Conservation (phyloP, 768 basidiomycete genomes). For the Boletus subparvulus region DNA sequence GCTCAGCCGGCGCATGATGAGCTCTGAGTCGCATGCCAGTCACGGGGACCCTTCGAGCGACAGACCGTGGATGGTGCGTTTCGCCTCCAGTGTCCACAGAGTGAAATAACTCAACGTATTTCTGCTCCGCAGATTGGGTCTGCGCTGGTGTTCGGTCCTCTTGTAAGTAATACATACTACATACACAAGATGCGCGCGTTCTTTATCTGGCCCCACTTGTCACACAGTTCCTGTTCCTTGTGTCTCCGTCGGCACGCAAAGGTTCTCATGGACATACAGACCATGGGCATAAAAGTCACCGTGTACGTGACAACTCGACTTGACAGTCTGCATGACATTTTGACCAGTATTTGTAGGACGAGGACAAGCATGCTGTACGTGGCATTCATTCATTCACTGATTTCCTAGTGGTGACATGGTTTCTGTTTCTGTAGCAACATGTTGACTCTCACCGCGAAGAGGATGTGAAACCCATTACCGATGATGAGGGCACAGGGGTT, state of each 20-base stretch:
- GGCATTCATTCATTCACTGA: not conserved
- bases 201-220: not conserved
- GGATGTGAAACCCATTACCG: conserved; percentile 17
- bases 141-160: conserved; percentile 32
- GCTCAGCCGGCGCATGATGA: conserved; percentile 26
- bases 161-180: conserved; percentile 17
- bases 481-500: conserved; percentile 33
- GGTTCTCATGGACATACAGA: conserved; percentile 21
- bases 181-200: not conserved
- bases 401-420: not conserved
- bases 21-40: conserved; percentile 23
- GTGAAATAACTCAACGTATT: not conserved
- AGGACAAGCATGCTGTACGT: conserved; percentile 21
- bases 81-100: not conserved
- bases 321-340: not conserved
- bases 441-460: conserved; percentile 6
- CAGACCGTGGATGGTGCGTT: conserved; percentile 32
- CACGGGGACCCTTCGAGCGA: conserved; percentile 22
- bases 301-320: conserved; percentile 18
- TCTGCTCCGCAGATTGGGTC: conserved; percentile 27
- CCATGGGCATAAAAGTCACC: conserved; percentile 20
- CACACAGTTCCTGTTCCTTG: conserved; percentile 30
- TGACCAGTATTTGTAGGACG: conserved; percentile 20
- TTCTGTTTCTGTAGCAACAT: conserved; percentile 18
- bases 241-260: conserved; percentile 31